Conservation (phyloP, 2,329 filamentous ascomycete genomes). For the Rutstroemia sp. region DNA sequence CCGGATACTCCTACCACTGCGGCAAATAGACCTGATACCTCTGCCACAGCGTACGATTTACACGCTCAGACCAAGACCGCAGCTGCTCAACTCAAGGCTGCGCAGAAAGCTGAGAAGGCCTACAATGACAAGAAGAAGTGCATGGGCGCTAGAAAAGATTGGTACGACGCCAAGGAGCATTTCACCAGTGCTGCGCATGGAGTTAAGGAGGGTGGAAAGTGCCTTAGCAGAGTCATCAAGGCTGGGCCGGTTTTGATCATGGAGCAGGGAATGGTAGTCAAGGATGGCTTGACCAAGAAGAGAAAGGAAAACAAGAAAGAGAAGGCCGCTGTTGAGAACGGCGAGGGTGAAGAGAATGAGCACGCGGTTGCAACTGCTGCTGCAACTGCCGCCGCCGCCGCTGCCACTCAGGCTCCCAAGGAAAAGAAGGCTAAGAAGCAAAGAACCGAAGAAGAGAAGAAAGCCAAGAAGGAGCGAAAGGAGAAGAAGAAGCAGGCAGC, state of each 20-base stretch:
- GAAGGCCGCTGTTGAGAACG: background rate
- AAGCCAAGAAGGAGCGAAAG: background rate
- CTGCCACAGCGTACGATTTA: background rate
- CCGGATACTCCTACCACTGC: conserved; percentile 1
- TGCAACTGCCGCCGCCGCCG: background rate
- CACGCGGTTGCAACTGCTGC: background rate
- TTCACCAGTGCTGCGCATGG: background rate
- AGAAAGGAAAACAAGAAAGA: background rate
- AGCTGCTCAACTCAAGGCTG: background rate
- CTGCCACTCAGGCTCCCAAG: background rate
- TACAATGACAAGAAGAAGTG: background rate
- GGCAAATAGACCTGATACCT: background rate
- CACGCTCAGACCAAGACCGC: background rate
- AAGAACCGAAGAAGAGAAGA: background rate
- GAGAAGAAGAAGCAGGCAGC: background rate
- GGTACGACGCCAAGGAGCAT: background rate
- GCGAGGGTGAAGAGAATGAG: background rate
- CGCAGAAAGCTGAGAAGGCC: background rate
- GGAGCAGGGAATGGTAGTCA: background rate
- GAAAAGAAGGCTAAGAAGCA: background rate
- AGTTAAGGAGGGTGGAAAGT: conserved; percentile 1
- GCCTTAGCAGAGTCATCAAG: background rate
- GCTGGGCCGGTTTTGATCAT: background rate
- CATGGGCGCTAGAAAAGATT: conserved; percentile 1
- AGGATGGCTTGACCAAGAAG: background rate